phyloP scores from a whole-genome alignment of 495 filamentous ascomycete genomes.

The Daldinia bambusicola region DNA sequence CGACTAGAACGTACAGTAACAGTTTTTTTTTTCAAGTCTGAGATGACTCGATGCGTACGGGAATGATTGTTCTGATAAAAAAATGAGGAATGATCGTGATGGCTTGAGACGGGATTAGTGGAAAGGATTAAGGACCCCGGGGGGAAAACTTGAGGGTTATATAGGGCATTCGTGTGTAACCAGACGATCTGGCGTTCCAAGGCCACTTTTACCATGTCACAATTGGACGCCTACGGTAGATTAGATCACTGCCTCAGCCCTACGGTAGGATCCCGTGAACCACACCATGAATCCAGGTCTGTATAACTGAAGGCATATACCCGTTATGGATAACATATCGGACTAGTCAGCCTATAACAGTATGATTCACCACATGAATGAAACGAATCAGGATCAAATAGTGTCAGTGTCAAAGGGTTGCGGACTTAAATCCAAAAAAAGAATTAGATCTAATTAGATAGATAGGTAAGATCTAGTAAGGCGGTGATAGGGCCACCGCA shows the following conservation, averaged over 20 bases:
- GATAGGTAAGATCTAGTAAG: constrained; percentile 16
- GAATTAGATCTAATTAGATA: constrained; percentile 7
- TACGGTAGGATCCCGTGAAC: constrained; percentile 42
- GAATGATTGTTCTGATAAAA: not conserved
- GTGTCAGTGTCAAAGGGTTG: not conserved
- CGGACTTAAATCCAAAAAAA: constrained; percentile 17
- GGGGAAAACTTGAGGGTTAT: constrained; percentile 33
- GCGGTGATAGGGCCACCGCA: constrained; percentile 7
- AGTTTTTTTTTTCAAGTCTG: not conserved
- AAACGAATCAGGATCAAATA: constrained; percentile 9
- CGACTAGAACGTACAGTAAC: not conserved
- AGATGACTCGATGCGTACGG: not conserved
- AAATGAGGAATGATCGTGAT: constrained; percentile 1
- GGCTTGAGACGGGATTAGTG: constrained; percentile 12
- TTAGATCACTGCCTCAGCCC: constrained; percentile 42
- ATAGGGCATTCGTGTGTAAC: constrained; percentile 34
- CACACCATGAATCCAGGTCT: constrained; percentile 36
- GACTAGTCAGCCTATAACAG: constrained; percentile 25
- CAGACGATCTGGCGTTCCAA: constrained; percentile 15
- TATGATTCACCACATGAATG: constrained; percentile 22
- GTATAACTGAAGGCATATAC: constrained; percentile 29
- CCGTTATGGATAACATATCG: constrained; percentile 17
- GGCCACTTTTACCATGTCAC: constrained; percentile 28
- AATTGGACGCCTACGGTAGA: constrained; percentile 37
- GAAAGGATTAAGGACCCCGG: constrained; percentile 13